Base-by-base conservation (phyloP, 1,139 yeast genomes). In the Debaryomyces fabryi region DNA sequence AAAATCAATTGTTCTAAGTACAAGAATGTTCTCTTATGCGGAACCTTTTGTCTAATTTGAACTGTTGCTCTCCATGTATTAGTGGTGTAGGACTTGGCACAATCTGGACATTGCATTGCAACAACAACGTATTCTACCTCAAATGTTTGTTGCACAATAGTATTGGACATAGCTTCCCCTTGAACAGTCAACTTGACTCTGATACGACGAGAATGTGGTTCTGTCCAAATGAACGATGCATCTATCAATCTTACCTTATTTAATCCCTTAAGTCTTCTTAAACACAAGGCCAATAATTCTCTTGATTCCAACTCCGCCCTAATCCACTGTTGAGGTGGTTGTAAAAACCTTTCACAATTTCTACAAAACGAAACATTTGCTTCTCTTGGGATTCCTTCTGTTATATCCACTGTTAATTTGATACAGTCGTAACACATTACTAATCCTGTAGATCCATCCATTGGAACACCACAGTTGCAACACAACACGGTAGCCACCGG, bases 361-460 rank as follows among this genome's bases (percentile, higher is more conserved):
- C 98, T 82, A 73, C 99, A 95, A 65, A 92, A 93, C 39, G 96
- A 88, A 45, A 93, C 76, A 59, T 87, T 87, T 13, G 97, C 91
- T 67, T 93, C 99, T 67, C 98, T 82, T 46, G 98, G 98, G 49
- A 93, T 92, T 43, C 96, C 97, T 59, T 87, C 91, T 0, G 99
- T 91, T 59, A 93, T 91, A 68, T 93, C 98, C 51, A 91, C 96
- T 4, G 92, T 90, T 61, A 92, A 74, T 69, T 90, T 89, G 67
- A 93, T 90, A 82, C 99, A 93, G 71, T 95, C 98, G 74, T 89
- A 86, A 74, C 99, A 95, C 96, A 93, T 91, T 27, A 91, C 96
- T 54, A 92, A 75, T 27, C 99, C 98, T 27, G 82, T 77, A 29
- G 97, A 88, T 41, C 98, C 98, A 65, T 93, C 98, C 83, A 95